Conservation (phyloP, 2,329 filamentous ascomycete genomes). For the Fusarium transvaalense region DNA sequence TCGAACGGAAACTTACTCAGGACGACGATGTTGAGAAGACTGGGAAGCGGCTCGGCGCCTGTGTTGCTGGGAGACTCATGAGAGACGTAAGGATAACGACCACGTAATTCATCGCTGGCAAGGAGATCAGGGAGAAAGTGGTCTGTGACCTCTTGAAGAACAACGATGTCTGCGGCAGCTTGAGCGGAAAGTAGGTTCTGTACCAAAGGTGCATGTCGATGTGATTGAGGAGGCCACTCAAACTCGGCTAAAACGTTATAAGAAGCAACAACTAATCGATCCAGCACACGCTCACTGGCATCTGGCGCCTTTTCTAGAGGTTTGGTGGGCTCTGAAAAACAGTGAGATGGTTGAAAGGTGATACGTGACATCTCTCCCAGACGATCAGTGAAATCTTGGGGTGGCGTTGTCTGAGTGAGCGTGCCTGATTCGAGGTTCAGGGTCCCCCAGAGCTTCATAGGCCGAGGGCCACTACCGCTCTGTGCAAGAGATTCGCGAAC, state of each 20-base stretch:
- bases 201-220: constrained; percentile 59
- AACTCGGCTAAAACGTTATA: constrained; percentile 69
- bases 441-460: constrained; percentile 70
- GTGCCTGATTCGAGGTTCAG: constrained; percentile 54
- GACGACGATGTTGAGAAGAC: constrained; percentile 70
- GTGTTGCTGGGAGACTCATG: constrained; percentile 67
- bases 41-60: constrained; percentile 68
- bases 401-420: constrained; percentile 11
- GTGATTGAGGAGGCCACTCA: constrained; percentile 57
- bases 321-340: background rate
- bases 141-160: constrained; percentile 75
- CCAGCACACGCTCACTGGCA: constrained; percentile 4
- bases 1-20: constrained; percentile 67
- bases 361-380: background rate
- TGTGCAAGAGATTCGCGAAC: constrained; percentile 58
- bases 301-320: constrained; percentile 12
- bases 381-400: constrained; percentile 15
- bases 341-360: constrained; percentile 28
- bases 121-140: constrained; percentile 71
- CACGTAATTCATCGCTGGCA: constrained; percentile 57
- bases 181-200: constrained; percentile 58
- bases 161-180: constrained; percentile 61
- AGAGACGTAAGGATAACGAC: constrained; percentile 67
- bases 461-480: constrained; percentile 51
- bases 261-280: constrained; percentile 58